These are phyloP conservation scores for Rhizopus microsporus DNA, from an alignment of 371 early-diverging fungal genomes.

Conservation along the genomic window DNA sequence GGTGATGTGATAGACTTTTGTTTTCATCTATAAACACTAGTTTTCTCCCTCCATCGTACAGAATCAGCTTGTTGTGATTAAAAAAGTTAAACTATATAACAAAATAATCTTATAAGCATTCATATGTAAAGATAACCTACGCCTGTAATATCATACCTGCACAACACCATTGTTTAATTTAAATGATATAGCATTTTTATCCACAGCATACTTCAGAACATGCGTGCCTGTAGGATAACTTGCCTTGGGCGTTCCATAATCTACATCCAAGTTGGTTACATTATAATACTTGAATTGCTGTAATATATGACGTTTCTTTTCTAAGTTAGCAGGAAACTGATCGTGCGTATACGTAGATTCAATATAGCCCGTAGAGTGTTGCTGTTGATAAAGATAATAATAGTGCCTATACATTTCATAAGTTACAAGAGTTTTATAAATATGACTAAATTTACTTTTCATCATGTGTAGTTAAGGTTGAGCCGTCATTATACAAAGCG, in stretches of 20 bases:
- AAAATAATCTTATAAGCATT: background rate
- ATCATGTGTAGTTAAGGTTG: slow-evolving; percentile 62
- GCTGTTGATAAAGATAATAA: slow-evolving; percentile 11
- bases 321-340: slow-evolving; percentile 3
- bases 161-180: slow-evolving; percentile 68
- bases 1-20: slow-evolving; percentile 1
- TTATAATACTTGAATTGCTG: slow-evolving; percentile 7
- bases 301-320: slow-evolving; percentile 11
- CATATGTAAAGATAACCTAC: background rate
- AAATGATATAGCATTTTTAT: slow-evolving; percentile 73
- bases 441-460: slow-evolving; percentile 37
- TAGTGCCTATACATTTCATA: background rate
- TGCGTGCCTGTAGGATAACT: slow-evolving; percentile 35
- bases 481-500: slow-evolving; percentile 84
- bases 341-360: slow-evolving; percentile 26
- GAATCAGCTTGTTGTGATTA: slow-evolving; percentile 71
- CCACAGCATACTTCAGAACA: slow-evolving; percentile 67
- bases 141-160: slow-evolving; percentile 52
- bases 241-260: slow-evolving; percentile 19
- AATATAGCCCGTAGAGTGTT: slow-evolving; percentile 1
- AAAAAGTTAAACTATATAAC: slow-evolving; percentile 66
- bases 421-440: background rate
- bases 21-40: slow-evolving; percentile 13
- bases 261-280: slow-evolving; percentile 12
- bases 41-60: slow-evolving; percentile 39